Base-by-base conservation (phyloP, 2,329 filamentous ascomycete genomes). In the Metarhizium anisopliae region DNA sequence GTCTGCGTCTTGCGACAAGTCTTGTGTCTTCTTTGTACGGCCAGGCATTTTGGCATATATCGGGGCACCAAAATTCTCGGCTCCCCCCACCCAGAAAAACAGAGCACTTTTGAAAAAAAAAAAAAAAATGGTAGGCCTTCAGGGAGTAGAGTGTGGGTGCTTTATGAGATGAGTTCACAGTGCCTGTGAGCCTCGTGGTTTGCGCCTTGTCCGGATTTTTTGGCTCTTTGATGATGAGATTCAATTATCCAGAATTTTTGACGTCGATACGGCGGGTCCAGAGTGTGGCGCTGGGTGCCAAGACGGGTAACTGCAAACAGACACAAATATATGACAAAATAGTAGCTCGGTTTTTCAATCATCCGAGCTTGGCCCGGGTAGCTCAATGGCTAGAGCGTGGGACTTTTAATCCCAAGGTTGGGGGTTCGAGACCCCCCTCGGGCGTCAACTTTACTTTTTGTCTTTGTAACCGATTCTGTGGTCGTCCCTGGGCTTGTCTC, bases 11-110 rank as follows among this genome's bases (percentile, higher is more conserved):
- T 71, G 62, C 2, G 61, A 60, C 52, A 64, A 55, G 55, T 62
- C 64, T 8, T 67, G 67, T n/a, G 61, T 55, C 54, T 67, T 67
- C 56, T 69, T 75, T 18, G 73, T 71, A 59, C 68, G 72, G 10
- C 69, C 66, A 53, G 74, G 69, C 74, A 77, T 77, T 50, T 60
- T 65, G 50, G 40, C 53, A 29, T 49, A 11, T 49, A 10, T 29
- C 45, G 18, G 18, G 42, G n/a, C 20, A 30, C 20, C 25, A 8
- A 49, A 30, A 20, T 6, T 49, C 45, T 47, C 43, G 5, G 32
- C 32, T 11, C 32, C 2, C 32, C 32, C 32, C 32, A 5, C 32
- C 32, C 32, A 7, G 25, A 35, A 11, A 7, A 35, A 35, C 32
- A 35, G 5, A 35, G 10, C 2, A 11, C 25, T 25, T 25, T 25